A percentile compares a stretch with the other conserved stretches of the same genome.
phyloP scores from a whole-genome alignment of 2,329 filamentous ascomycete species.

The Pseudogymnoascus sp. region DNA sequence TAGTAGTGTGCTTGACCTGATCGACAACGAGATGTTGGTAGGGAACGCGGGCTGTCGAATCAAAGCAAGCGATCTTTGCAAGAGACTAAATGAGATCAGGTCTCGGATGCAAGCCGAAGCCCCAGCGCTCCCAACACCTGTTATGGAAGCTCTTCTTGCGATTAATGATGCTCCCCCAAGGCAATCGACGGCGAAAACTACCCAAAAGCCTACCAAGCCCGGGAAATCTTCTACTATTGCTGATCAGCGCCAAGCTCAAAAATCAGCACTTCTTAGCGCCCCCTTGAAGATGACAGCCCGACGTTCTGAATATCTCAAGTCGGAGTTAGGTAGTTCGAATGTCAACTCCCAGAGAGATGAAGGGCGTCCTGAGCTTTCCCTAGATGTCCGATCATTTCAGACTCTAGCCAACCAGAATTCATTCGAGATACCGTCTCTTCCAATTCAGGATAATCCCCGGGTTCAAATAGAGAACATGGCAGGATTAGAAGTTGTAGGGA shows the following conservation, averaged over 20 bases:
- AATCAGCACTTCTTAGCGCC: not conserved
- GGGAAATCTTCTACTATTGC: not conserved
- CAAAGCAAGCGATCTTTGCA: not conserved
- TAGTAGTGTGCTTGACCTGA: slow-evolving; percentile 19
- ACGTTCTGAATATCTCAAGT: not conserved
- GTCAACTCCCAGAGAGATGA: not conserved
- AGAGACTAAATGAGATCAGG: not conserved
- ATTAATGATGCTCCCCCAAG: not conserved
- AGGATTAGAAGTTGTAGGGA: not conserved
- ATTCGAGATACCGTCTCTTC: too few species aligned
- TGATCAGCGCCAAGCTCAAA: not conserved
- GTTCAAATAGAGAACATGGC: not conserved
- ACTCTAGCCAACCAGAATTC: not conserved
- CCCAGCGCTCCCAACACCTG: not conserved
- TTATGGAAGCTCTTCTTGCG: not conserved
- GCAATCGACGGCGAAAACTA: not conserved
- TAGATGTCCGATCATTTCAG: not conserved
- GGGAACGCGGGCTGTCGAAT: not conserved
- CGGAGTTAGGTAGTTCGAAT: not conserved
- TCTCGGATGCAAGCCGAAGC: not conserved
- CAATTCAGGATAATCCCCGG: not conserved
- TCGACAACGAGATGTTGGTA: slow-evolving; percentile 23
- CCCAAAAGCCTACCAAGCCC: not conserved
- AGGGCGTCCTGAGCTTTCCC: not conserved
- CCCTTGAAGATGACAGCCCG: not conserved